Conservation (phyloP, 352 stramenopile species). For the Halophytophthora batemanensis region DNA sequence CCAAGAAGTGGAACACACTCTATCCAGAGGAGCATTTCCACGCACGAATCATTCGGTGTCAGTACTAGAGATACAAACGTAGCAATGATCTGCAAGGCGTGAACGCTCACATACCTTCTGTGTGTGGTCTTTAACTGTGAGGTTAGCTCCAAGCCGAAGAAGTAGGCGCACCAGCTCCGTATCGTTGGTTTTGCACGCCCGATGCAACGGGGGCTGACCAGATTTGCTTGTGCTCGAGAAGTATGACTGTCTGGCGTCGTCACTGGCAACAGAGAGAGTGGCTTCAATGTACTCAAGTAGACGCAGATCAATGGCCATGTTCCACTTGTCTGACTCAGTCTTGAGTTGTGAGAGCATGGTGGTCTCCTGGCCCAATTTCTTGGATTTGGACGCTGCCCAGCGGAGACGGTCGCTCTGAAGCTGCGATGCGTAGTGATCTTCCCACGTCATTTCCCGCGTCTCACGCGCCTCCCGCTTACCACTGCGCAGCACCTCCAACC, state of each 20-base stretch:
- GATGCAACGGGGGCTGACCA: constrained; percentile 55
- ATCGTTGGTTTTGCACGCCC: constrained; percentile 46
- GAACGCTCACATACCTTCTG: constrained; percentile 38
- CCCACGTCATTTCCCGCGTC: constrained; percentile 61
- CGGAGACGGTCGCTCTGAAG: constrained; percentile 24
- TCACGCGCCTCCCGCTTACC: constrained; percentile 53
- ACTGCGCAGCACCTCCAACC: constrained; percentile 34
- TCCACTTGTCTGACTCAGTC: constrained; percentile 61
- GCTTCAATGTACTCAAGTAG: constrained; percentile 37
- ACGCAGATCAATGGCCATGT: constrained; percentile 62
- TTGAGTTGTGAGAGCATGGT: constrained; percentile 50
- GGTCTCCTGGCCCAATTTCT: constrained; percentile 52
- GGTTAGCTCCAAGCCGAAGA: constrained; percentile 29
- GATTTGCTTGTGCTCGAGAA: constrained; percentile 40
- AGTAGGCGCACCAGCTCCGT: constrained; percentile 38
- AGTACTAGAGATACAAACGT: neutral
- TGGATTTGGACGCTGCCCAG: constrained; percentile 17
- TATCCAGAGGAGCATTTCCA: no score
- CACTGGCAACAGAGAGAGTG: constrained; percentile 25
- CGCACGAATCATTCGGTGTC: neutral
- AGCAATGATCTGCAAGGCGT: no score
- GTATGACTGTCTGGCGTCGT: constrained; percentile 22
- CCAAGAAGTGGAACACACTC: constrained; percentile 50
- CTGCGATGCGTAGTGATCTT: constrained; percentile 44
- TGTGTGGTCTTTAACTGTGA: constrained; percentile 31